Evolutionary conservation across 805 yeast genomes (phyloP).

Genomic region (Starmerella gropengiesseri): DNA sequence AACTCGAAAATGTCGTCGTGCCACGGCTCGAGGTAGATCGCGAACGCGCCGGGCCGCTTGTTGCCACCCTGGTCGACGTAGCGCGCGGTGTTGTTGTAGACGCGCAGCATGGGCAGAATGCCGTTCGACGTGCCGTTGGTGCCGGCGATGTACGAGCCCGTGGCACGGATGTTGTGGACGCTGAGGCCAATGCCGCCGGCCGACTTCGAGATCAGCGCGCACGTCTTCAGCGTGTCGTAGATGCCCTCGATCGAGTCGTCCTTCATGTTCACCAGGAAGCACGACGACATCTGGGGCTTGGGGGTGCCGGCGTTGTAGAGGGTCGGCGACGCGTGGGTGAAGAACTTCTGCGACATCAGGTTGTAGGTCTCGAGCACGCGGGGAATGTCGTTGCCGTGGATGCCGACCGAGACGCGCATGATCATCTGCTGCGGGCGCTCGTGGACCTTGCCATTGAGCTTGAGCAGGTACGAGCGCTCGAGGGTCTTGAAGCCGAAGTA

Average conservation of each 20-base stretch:
- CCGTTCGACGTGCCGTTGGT: constrained; percentile 91
- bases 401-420: constrained; percentile 86
- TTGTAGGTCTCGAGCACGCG: constrained; percentile 72
- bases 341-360: constrained; percentile 74
- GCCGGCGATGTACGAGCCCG: constrained; percentile 82
- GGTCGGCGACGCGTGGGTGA: constrained; percentile 94
- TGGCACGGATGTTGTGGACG: constrained; percentile 73
- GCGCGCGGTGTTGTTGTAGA: constrained; percentile 89
- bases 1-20: constrained; percentile 84
- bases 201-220: constrained; percentile 84
- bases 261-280: constrained; percentile 82
- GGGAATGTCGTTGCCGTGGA: constrained; percentile 60
- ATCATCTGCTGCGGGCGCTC: constrained; percentile 89
- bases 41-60: constrained; percentile 96
- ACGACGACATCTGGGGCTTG: constrained; percentile 74
- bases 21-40: constrained; percentile 93
- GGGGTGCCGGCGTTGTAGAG: constrained; percentile 88
- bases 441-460: constrained; percentile 51
- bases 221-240: constrained; percentile 73
- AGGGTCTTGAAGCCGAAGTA: constrained; percentile 90
- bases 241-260: constrained; percentile 95
- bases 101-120: constrained; percentile 89
- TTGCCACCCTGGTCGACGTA: constrained; percentile 98
- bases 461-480: constrained; percentile 71
- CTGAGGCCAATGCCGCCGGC: constrained; percentile 96